Evolutionary conservation across 2,329 filamentous ascomycete species (phyloP).

Genomic region (Monilinia polystroma): DNA sequence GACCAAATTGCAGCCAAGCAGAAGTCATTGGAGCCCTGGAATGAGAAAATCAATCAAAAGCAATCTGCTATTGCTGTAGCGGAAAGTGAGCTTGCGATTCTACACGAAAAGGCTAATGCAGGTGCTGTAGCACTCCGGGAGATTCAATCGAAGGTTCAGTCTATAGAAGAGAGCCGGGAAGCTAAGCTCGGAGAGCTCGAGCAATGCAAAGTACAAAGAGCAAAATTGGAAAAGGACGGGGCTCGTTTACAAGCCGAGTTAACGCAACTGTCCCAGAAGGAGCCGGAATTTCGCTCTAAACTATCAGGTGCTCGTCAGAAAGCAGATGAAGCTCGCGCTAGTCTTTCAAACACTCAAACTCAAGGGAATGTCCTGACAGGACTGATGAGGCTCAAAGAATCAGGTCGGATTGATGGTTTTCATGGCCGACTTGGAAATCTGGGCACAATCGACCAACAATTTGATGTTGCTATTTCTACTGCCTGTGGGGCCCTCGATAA

Average conservation of each 20-base stretch:
- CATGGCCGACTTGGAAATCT: conserved; percentile 93
- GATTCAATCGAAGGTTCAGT: conserved; percentile 72
- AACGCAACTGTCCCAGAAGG: conserved; percentile 68
- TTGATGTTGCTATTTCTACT: conserved; percentile 97
- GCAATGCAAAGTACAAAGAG: conserved; percentile 70
- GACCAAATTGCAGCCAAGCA: conserved; percentile 91
- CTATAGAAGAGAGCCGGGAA: conserved; percentile 68
- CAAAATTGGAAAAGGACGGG: conserved; percentile 70
- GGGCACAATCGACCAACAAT: conserved; percentile 88
- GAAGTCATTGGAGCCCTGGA: conserved; percentile 94
- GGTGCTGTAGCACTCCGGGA: conserved; percentile 83
- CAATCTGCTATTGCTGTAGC: conserved; percentile 91
- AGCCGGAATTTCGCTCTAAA: conserved; percentile 78
- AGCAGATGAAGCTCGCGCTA: conserved; percentile 91
- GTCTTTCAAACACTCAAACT: conserved; percentile 83
- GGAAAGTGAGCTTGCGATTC: conserved; percentile 88
- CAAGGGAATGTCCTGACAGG: conserved; percentile 90
- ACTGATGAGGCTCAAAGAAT: conserved; percentile 91
- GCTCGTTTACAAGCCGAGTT: conserved; percentile 71
- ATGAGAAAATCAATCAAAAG: conserved; percentile 94
- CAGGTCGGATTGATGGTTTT: conserved; percentile 94
- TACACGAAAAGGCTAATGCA: conserved; percentile 84
- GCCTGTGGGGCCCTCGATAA: conserved; percentile 90
- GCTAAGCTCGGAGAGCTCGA: conserved; percentile 74
- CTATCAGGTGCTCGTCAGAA: conserved; percentile 90